These are phyloP conservation scores for Trichoderma sp. DNA, from an alignment of 2,329 filamentous ascomycete genomes.

Conservation along the genomic window DNA sequence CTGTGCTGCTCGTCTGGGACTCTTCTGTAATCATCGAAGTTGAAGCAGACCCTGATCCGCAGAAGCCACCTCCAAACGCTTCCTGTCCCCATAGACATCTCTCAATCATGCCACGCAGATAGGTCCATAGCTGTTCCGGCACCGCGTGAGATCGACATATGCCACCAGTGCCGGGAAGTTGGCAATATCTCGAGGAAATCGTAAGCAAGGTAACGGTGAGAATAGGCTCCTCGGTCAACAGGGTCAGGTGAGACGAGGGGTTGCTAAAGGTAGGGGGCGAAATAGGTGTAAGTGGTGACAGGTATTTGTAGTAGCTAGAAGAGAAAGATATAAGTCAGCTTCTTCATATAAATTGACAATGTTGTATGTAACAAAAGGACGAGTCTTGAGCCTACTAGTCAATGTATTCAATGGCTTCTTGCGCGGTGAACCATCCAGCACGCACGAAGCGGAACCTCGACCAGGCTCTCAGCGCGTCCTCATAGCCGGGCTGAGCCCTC, in stretches of 20 bases:
- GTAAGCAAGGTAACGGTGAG: conserved; percentile 88
- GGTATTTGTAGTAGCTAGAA: conserved; percentile 80
- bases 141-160: conserved; percentile 85
- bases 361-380: not conserved
- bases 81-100: conserved; percentile 94
- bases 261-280: conserved; percentile 86
- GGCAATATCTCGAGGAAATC: conserved; percentile 83
- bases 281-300: conserved; percentile 90
- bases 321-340: not conserved
- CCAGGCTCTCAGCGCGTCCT: conserved; percentile 82
- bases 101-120: conserved; percentile 92
- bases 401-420: conserved; percentile 90
- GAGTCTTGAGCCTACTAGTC: conserved; percentile 65
- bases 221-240: conserved; percentile 89
- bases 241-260: conserved; percentile 72
- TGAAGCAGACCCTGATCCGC: conserved; percentile 60
- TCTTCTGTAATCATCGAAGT: conserved; percentile 46
- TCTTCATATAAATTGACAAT: not conserved
- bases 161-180: conserved; percentile 74
- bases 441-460: conserved; percentile 89
- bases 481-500: conserved; percentile 54
- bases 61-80: conserved; percentile 87
- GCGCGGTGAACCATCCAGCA: conserved; percentile 92
- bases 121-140: conserved; percentile 93
- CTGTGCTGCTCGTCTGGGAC: conserved; percentile 63